These are phyloP conservation scores for Leccinum griseonigrum DNA, from an alignment of 1,284 basidiomycete genomes.

Conservation along the genomic window DNA sequence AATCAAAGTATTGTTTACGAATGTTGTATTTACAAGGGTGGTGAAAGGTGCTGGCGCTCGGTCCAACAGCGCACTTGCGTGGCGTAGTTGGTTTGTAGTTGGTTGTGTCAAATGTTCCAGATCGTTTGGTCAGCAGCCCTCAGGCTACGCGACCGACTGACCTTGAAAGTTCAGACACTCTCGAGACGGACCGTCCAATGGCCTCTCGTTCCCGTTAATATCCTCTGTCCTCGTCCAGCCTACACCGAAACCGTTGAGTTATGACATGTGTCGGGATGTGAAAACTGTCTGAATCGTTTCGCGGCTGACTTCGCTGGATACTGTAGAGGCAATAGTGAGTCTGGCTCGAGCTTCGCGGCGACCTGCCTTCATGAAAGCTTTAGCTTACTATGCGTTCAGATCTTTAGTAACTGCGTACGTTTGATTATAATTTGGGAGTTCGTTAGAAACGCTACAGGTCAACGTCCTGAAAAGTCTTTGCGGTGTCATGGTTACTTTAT, in stretches of 20 bases:
- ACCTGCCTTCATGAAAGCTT: background rate
- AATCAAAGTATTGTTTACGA: background rate
- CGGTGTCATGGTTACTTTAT: background rate
- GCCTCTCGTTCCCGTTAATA: background rate
- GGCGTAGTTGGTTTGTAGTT: no score
- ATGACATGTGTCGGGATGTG: background rate
- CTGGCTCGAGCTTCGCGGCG: background rate
- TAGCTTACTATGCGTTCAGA: background rate
- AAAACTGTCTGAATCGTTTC: background rate
- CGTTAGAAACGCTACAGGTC: background rate
- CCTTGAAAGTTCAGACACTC: background rate
- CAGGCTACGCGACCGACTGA: no score
- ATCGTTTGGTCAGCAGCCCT: no score
- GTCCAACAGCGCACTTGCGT: no score
- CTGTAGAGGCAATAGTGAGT: background rate
- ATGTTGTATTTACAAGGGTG: background rate
- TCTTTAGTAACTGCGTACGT: background rate
- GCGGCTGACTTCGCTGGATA: background rate
- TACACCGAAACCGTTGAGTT: background rate
- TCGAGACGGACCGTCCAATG: background rate
- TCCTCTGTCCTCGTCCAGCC: background rate
- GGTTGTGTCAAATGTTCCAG: no score
- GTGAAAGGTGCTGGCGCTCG: no score
- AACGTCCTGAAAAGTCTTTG: background rate
- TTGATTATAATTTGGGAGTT: background rate